Percentiles rank a stretch among this genome's conserved stretches.
Evolutionary conservation across 139 green algal species (phyloP).

Genomic region (Coccomyxa sp.): DNA sequence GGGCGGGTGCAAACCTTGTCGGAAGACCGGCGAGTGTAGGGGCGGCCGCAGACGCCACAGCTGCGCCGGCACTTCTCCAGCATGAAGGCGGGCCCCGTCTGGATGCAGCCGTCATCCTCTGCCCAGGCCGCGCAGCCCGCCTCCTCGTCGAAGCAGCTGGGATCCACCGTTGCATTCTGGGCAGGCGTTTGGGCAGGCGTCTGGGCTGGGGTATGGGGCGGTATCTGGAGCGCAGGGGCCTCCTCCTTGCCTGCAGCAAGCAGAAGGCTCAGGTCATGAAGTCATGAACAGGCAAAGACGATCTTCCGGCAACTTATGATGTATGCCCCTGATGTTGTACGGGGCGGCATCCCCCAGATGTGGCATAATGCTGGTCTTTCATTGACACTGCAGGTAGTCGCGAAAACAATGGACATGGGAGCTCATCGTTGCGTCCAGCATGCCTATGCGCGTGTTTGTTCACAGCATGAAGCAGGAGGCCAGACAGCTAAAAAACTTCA

Average conservation of each 20-base stretch:
- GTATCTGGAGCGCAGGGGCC: no score
- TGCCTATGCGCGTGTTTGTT: no score
- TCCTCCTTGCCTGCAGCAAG: neutral
- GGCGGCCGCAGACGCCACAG: slow-evolving; percentile 29
- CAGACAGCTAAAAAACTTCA: no score
- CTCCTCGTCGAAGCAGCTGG: neutral
- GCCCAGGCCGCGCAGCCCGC: neutral
- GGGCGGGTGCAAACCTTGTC: slow-evolving; percentile 13
- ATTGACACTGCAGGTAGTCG: no score
- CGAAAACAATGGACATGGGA: no score
- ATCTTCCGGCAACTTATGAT: no score
- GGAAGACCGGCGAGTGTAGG: slow-evolving; percentile 13
- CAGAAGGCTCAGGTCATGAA: neutral
- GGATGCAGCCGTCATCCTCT: neutral
- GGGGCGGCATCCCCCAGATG: no score
- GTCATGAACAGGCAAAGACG: neutral
- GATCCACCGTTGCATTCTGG: neutral
- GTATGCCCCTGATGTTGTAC: no score
- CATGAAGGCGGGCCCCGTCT: slow-evolving; percentile 37
- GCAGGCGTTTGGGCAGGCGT: neutral
- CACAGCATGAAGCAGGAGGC: no score
- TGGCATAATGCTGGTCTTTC: no score
- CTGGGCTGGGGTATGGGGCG: neutral
- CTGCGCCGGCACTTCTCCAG: slow-evolving; percentile 20
- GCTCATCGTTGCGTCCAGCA: no score